A percentile compares a stretch with the other conserved stretches of the same genome.
phyloP scores from a whole-genome alignment of 2,329 filamentous ascomycete genomes.

The Diplocarpon rosae region DNA sequence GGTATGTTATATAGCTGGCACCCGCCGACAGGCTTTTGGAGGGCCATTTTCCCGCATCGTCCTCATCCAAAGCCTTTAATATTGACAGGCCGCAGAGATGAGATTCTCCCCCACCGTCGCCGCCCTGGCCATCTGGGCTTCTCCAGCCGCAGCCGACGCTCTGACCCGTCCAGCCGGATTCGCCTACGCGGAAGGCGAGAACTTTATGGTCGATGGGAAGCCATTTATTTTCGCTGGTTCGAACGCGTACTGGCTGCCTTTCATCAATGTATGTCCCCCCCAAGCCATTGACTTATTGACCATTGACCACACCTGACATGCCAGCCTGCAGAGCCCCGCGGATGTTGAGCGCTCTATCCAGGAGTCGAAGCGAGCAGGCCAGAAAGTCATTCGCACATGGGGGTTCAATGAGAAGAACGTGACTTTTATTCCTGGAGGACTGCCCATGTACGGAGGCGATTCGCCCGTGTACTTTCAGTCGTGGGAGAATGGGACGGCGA shows the following conservation, averaged over 20 bases:
- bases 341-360: conserved; percentile 2
- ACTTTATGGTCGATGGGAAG: conserved; percentile 5
- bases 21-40: no score
- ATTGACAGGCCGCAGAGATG: background rate
- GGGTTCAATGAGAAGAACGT: conserved; percentile 46
- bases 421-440: conserved; percentile 29
- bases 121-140: background rate
- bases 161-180: conserved; percentile 1
- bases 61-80: background rate
- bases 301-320: background rate
- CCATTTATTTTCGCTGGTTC: conserved; percentile 4
- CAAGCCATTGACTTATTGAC: background rate
- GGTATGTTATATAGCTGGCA: no score
- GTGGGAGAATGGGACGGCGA: conserved; percentile 10
- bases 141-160: background rate
- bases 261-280: conserved; percentile 3
- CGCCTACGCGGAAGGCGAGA: conserved; percentile 1
- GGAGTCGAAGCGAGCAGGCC: conserved; percentile 25
- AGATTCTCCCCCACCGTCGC: conserved; percentile 1
- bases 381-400: conserved; percentile 45
- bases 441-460: conserved; percentile 28
- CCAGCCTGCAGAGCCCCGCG: background rate
- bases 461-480: conserved; percentile 25
- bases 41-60: no score
- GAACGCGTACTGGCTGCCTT: conserved; percentile 6